Evolutionary conservation across 1,139 yeast species (phyloP).

Genomic region (Pichia sp.): DNA sequence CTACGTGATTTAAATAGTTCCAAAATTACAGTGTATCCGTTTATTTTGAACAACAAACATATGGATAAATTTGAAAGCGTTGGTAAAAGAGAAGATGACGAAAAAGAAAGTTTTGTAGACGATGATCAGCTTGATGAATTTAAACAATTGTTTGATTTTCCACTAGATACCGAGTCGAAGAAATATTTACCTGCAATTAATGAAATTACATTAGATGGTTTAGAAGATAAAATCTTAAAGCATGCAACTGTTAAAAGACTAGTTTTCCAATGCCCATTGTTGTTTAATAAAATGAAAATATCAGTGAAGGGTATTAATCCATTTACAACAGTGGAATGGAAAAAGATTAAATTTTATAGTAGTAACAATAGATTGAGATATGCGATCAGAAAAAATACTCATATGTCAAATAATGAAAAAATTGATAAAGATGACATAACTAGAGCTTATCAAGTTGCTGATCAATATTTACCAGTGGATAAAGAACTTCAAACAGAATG

Average conservation of each 20-base stretch:
- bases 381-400: slow-evolving; percentile 45
- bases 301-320: slow-evolving; percentile 69
- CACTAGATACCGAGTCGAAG: slow-evolving; percentile 13
- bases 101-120: slow-evolving; percentile 25
- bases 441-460: slow-evolving; percentile 41
- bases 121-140: slow-evolving; percentile 44
- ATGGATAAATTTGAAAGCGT: neutral
- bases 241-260: slow-evolving; percentile 58
- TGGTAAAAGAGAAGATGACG: neutral
- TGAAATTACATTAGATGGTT: slow-evolving; percentile 40
- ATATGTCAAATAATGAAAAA: slow-evolving; percentile 40
- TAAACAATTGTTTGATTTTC: slow-evolving; percentile 36
- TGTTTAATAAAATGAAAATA: slow-evolving; percentile 48
- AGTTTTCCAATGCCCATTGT: slow-evolving; percentile 55
- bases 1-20: slow-evolving; percentile 54
- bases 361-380: slow-evolving; percentile 45
- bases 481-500: slow-evolving; percentile 6
- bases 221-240: slow-evolving; percentile 46
- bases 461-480: slow-evolving; percentile 36
- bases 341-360: slow-evolving; percentile 38
- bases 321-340: slow-evolving; percentile 41
- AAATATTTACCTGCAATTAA: slow-evolving; percentile 25
- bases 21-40: slow-evolving; percentile 53
- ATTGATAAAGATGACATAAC: slow-evolving; percentile 31
- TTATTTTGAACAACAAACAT: slow-evolving; percentile 43